A percentile compares a stretch with the other conserved stretches of the same genome.
Conservation (phyloP, 108 stramenopile species). For the Skeletonema menzelii region DNA sequence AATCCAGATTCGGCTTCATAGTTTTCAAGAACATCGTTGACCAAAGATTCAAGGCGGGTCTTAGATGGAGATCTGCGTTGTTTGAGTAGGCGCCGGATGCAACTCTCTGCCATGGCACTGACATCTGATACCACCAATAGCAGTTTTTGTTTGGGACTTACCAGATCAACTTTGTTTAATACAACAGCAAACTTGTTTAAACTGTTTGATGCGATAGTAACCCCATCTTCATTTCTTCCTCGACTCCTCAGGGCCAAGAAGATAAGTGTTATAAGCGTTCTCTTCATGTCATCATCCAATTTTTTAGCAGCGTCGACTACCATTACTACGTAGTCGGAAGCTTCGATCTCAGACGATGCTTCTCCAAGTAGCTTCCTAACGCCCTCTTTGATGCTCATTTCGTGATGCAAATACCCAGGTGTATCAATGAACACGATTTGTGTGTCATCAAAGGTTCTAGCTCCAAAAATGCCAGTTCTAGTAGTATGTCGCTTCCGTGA, state of each 20-base stretch:
- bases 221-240: constrained; percentile 61
- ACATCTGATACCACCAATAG: constrained; percentile 75
- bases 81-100: constrained; percentile 39
- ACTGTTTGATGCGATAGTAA: constrained; percentile 6
- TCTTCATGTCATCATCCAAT: constrained; percentile 60
- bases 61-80: constrained; percentile 32
- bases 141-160: constrained; percentile 81
- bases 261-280: constrained; percentile 71
- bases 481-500: constrained; percentile 94
- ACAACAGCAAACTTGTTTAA: constrained; percentile 78
- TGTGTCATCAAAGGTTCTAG: constrained; percentile 68
- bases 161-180: constrained; percentile 92
- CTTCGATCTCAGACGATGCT: constrained; percentile 64
- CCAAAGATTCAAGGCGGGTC: constrained; percentile 29
- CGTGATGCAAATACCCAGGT: constrained; percentile 83
- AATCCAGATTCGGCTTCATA: constrained; percentile 35
- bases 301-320: constrained; percentile 86
- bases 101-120: constrained; percentile 69
- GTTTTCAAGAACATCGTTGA: constrained; percentile 25
- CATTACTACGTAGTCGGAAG: constrained; percentile 77
- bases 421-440: constrained; percentile 92
- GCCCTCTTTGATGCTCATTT: constrained; percentile 63
- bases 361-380: constrained; percentile 59
- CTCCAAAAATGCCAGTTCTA: constrained; percentile 79
- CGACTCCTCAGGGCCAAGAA: constrained; percentile 52